Base-by-base conservation (phyloP, 2,329 filamentous ascomycete species). In the Didymella pomorum region DNA sequence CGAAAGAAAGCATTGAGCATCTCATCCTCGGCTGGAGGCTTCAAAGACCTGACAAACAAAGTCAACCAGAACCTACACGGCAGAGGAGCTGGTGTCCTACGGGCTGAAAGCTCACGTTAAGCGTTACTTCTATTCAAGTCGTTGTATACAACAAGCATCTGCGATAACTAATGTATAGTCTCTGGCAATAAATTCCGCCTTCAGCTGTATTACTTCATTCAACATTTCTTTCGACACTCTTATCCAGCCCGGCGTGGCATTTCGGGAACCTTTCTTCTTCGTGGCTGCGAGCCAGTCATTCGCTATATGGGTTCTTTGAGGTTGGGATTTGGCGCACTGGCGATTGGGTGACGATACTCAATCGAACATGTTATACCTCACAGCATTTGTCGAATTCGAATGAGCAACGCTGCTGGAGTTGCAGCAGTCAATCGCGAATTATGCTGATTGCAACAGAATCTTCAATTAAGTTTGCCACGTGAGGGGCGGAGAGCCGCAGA, bases 41-140 rank as follows among this genome's bases (percentile, higher is more conserved):
- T 80, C 61, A 81, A 81, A 67, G 79, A 78, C 20, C 66, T 81
- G 37, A 74, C 78, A 31, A 79, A 80, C 60, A 77, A 79, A 61
- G 77, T 81, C 43, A 79, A 79, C 51, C 78, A 79, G 58, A 80
- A 78, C 51, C 65, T 82, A 21, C 80, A 82, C 41, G 80, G 80
- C 31, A 76, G 78, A 58, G 76, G 78, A 28, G 79, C 77, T 12
- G 80, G 79, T 51, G 78, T 82, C 50, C 69, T 82, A 37, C 78
- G 79, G 7, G 73, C 81, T 41, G 79, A 81, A 61, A 80, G 78
- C 62, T 74, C 71, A 47, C 73, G 76, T 61, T 79, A 61, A 71
- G 52, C 51, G 44, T 33, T 21, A 28, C 23, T 33, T 47, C 54
- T 50, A 4, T 52, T 55, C 39, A n/a, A 44, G 20, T 31, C 60